Conservation (phyloP, 441 rosid genomes). For the Arabidopsis hybrid region DNA sequence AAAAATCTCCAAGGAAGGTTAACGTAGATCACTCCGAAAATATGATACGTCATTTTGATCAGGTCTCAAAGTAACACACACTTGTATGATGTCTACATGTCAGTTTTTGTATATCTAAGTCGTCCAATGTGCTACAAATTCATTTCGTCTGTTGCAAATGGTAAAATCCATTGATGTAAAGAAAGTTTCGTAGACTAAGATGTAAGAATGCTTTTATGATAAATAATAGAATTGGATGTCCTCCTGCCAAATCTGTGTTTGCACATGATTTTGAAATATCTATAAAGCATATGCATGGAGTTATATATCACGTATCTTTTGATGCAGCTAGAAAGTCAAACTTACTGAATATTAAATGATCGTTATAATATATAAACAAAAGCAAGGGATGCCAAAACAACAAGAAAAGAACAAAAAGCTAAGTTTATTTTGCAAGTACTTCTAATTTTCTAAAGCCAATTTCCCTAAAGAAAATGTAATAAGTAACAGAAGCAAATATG, state of each 20-base stretch:
- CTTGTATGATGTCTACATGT: too few relatives aligned
- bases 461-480: not conserved
- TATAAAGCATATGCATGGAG: constrained; percentile 6
- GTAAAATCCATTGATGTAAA: too few relatives aligned
- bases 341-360: not conserved
- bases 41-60: too few relatives aligned
- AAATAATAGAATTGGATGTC: not conserved
- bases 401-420: not conserved
- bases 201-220: not conserved
- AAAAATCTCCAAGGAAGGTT: too few relatives aligned
- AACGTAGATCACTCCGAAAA: too few relatives aligned
- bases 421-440: not conserved
- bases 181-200: too few relatives aligned
- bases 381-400: constrained; percentile 11
- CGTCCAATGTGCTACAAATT: too few relatives aligned
- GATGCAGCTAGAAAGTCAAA: not conserved
- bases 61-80: too few relatives aligned
- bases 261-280: not conserved
- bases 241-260: not conserved
- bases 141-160: too few relatives aligned
- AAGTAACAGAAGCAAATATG: not conserved
- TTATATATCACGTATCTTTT: not conserved
- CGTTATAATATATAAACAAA: not conserved
- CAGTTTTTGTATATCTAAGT: too few relatives aligned
- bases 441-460: not conserved